Evolutionary conservation across 2,329 filamentous ascomycete species (phyloP).

Genomic region (Pseudocercospora fuligena): DNA sequence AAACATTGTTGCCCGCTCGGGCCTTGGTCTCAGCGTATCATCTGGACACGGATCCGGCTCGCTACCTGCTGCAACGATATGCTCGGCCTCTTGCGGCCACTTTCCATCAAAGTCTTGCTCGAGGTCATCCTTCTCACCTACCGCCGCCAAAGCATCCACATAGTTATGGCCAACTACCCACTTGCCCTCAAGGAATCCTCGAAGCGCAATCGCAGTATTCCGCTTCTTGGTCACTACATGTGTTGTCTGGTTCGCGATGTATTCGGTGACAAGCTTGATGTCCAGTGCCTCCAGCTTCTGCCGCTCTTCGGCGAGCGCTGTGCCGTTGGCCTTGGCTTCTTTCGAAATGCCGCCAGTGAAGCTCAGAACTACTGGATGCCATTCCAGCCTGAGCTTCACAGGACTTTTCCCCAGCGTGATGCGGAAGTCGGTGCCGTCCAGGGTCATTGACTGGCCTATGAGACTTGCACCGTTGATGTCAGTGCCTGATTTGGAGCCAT

Average conservation of each 20-base stretch:
- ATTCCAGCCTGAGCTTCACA: slow-evolving; percentile 52
- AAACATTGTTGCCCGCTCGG: slow-evolving; percentile 72
- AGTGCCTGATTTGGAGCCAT: slow-evolving; percentile 86
- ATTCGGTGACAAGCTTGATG: slow-evolving; percentile 80
- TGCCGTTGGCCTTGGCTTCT: slow-evolving; percentile 47
- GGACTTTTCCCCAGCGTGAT: slow-evolving; percentile 73
- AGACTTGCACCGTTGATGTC: slow-evolving; percentile 70
- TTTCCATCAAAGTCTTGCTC: slow-evolving; percentile 78
- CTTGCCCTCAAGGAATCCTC: slow-evolving; percentile 80
- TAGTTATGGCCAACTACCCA: slow-evolving; percentile 76
- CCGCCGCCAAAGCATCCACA: slow-evolving; percentile 71
- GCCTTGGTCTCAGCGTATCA: slow-evolving; percentile 73
- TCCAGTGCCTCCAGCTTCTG: slow-evolving; percentile 79
- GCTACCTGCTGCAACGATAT: slow-evolving; percentile 74
- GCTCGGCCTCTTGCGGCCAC: slow-evolving; percentile 77
- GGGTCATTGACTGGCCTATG: slow-evolving; percentile 53
- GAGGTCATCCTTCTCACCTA: slow-evolving; percentile 57
- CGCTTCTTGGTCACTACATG: slow-evolving; percentile 88
- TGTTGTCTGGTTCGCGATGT: slow-evolving; percentile 72
- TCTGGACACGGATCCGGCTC: slow-evolving; percentile 69
- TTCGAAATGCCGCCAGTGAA: slow-evolving; percentile 78
- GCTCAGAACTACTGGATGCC: slow-evolving; percentile 79
- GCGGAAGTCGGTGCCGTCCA: slow-evolving; percentile 59
- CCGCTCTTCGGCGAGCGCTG: slow-evolving; percentile 66
- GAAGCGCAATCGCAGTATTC: slow-evolving; percentile 85